Percentiles rank a stretch among this genome's conserved stretches.
phyloP scores from a whole-genome alignment of 495 filamentous ascomycete species.

The Schizothecium vesticola region DNA sequence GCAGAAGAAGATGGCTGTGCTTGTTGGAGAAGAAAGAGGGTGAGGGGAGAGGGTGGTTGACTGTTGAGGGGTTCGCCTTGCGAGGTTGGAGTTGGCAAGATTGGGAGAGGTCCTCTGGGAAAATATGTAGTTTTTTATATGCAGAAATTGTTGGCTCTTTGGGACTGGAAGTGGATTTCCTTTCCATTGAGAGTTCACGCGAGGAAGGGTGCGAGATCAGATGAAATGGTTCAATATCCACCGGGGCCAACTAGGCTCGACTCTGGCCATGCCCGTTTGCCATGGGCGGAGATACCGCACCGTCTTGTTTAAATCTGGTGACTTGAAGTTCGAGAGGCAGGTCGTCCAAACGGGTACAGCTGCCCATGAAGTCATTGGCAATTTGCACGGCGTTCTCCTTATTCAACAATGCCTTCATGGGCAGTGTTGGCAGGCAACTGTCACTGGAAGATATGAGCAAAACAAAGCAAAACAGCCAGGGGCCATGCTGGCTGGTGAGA shows the following conservation, averaged over 20 bases:
- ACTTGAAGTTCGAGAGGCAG: not conserved
- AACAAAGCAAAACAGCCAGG: not conserved
- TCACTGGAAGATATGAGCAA: not conserved
- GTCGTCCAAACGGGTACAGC: not conserved
- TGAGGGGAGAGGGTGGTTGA: not conserved
- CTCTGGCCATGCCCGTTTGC: not conserved
- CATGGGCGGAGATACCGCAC: not conserved
- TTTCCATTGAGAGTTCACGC: not conserved
- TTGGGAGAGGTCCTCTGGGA: no score
- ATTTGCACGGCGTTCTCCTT: not conserved
- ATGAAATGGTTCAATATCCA: not conserved
- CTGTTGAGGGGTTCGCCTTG: not conserved
- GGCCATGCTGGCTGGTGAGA: no score
- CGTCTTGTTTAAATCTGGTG: not conserved
- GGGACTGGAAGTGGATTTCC: not conserved
- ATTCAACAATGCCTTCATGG: not conserved
- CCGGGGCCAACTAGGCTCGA: no score
- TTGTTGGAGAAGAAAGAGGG: not conserved
- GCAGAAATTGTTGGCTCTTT: not conserved
- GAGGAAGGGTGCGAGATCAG: not conserved
- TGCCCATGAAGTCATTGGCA: not conserved
- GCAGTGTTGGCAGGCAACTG: not conserved
- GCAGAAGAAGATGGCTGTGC: not conserved
- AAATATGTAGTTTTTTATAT: not conserved
- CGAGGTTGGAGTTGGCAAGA: not conserved